Conservation (phyloP, 1,284 basidiomycete genomes). For the Leccinum olivaceoglutinosum region DNA sequence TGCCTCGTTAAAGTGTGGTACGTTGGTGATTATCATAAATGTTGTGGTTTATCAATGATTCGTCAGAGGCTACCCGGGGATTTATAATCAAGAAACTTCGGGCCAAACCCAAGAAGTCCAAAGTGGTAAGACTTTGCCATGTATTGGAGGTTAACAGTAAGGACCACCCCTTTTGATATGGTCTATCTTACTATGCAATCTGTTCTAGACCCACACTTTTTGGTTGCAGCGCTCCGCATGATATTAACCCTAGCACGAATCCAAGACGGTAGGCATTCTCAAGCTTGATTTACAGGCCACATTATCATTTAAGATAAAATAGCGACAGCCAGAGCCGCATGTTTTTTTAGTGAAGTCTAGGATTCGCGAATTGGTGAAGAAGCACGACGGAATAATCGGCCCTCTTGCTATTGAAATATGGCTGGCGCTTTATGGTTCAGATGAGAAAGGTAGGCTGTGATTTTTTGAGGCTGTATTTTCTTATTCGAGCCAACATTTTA, state of each 20-base stretch:
- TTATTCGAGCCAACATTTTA: neutral
- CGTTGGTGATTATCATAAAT: neutral
- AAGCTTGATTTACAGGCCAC: neutral
- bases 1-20: conserved; percentile 20
- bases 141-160: conserved; percentile 9
- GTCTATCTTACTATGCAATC: neutral
- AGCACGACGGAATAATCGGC: neutral
- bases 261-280: neutral
- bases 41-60: neutral
- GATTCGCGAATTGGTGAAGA: neutral
- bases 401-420: neutral
- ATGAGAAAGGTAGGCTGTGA: conserved; percentile 4
- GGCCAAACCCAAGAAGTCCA: neutral
- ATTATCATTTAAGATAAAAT: neutral
- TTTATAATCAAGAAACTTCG: conserved; percentile 11
- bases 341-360: neutral
- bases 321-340: neutral
- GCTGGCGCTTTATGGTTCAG: neutral
- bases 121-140: conserved; percentile 9
- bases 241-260: neutral
- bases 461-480: neutral
- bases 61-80: conserved; percentile 8
- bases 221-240: neutral
- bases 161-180: neutral
- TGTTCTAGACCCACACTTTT: neutral